Evolutionary conservation across 257 asterid genomes (phyloP), one percentile per base, ranked within the genome.

Genomic region (Fraxinus pennsylvanica): DNA sequence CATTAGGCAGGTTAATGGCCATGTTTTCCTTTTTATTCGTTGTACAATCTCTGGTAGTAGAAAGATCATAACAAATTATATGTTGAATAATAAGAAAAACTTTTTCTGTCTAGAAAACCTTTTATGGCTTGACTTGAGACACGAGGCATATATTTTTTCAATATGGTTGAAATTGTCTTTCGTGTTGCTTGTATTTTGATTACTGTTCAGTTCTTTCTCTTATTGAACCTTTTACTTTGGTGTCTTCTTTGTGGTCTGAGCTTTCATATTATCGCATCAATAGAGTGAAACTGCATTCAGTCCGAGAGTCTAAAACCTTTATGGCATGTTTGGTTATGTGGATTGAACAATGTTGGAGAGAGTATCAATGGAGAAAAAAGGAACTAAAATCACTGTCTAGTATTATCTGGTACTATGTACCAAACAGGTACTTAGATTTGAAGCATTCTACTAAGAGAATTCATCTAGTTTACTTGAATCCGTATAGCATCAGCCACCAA

Each of bases 61-160:
- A 54, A 54, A 19, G 65, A 54, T 5, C 6, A 52, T 52, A 7
- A 5, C 3, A n/a, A 57, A 45, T 14, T 45, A 3, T 47, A 14
- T 47, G 67, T 21, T 29, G 1, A 19, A 7, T 19, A 22, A 21
- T 21, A 57, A 7, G 6, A 22, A 21, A 9, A 7, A 7, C 12
- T 57, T 8, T 4, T 5, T 41, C 22, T 32, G 50, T 66, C 67
- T 15, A 30, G 30, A 22, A 9, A 71, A 29, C 38, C 29, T 5
- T 25, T 39, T 66, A 45, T 76, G 74, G 66, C 52, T 68, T 17
- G 6, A 59, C n/a, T n/a, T 36, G 59, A 13, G 57, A 22, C 29
- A 32, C n/a, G 47, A 70, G 57, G 39, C 54, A 69, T 35, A 50
- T 47, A 68, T 61, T 68, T 68, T 68, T 54, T 35, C 59, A 68